Conservation (phyloP, 2,329 filamentous ascomycete species). For the Fusarium sp. region DNA sequence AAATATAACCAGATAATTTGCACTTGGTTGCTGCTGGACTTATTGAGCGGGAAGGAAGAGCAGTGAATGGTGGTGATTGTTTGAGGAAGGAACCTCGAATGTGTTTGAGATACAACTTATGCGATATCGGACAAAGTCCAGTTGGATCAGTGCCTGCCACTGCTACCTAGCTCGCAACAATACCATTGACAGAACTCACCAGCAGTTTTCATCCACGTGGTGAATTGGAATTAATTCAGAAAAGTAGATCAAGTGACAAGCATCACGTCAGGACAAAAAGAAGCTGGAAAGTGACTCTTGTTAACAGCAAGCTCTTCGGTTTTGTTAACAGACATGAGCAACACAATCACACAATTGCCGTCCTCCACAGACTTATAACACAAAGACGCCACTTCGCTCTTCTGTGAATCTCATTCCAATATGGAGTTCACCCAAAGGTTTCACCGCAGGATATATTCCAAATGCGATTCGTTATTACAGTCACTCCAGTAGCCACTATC, state of each 20-base stretch:
- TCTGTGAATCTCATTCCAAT: not conserved
- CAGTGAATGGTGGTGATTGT: not conserved
- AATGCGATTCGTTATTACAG: constrained; percentile 16
- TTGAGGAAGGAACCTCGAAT: not conserved
- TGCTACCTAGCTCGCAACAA: not conserved
- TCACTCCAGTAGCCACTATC: constrained; percentile 12
- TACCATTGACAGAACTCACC: not conserved
- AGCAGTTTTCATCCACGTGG: not conserved
- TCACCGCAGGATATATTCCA: constrained; percentile 40
- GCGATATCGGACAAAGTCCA: not conserved
- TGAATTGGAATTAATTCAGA: not conserved
- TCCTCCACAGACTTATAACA: constrained; percentile 25
- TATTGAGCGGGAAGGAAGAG: not conserved
- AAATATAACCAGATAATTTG: not conserved
- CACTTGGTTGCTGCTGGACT: not conserved
- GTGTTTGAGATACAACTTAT: not conserved
- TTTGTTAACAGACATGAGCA: constrained; percentile 12
- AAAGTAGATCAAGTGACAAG: not conserved
- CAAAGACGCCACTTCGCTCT: constrained; percentile 13
- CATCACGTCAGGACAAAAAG: not conserved
- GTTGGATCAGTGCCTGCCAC: constrained; percentile 5
- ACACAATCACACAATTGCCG: constrained; percentile 29
- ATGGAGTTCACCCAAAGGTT: constrained; percentile 17
- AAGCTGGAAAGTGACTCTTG: not conserved
- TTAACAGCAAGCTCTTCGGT: not conserved